Conservation (phyloP, 2,329 filamentous ascomycete species). For the Fonsecaea multimorphosa region DNA sequence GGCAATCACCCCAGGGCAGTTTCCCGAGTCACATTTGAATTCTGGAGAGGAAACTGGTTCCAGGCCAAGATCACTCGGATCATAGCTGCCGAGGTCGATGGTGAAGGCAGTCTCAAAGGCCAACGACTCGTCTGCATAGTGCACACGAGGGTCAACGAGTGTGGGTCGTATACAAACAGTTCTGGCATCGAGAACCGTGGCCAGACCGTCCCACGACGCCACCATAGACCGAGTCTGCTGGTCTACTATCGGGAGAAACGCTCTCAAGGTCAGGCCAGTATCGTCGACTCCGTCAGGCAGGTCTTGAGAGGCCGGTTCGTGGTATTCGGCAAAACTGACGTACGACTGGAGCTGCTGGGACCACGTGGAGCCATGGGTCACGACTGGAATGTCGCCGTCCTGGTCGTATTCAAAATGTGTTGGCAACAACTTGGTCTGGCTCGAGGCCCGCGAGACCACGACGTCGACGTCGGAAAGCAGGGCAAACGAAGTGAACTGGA, state of each 20-base stretch:
- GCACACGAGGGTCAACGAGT: slow-evolving; percentile 6
- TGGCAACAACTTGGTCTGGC: neutral
- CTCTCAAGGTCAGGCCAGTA: slow-evolving; percentile 7
- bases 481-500: slow-evolving; percentile 11
- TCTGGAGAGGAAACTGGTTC: neutral
- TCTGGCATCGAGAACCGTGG: slow-evolving; percentile 16
- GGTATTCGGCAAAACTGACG: slow-evolving; percentile 16
- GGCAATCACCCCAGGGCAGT: neutral
- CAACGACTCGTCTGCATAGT: slow-evolving; percentile 15
- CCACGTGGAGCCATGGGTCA: slow-evolving; percentile 14
- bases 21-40: neutral
- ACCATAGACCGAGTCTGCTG: slow-evolving; percentile 16
- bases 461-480: slow-evolving; percentile 14
- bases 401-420: slow-evolving; percentile 8
- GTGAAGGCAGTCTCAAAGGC: neutral
- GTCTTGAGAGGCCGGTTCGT: neutral
- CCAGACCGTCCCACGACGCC: slow-evolving; percentile 12
- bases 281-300: slow-evolving; percentile 13
- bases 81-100: neutral
- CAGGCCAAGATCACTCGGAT: neutral
- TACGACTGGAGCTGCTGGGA: slow-evolving; percentile 11
- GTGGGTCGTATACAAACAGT: slow-evolving; percentile 5
- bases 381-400: slow-evolving; percentile 6
- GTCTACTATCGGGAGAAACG: slow-evolving; percentile 12
- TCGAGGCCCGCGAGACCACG: neutral